Evolutionary conservation across 345 rosid genomes (phyloP), one percentile per base, ranked within the genome.

Genomic region (Citrus hindsii): DNA sequence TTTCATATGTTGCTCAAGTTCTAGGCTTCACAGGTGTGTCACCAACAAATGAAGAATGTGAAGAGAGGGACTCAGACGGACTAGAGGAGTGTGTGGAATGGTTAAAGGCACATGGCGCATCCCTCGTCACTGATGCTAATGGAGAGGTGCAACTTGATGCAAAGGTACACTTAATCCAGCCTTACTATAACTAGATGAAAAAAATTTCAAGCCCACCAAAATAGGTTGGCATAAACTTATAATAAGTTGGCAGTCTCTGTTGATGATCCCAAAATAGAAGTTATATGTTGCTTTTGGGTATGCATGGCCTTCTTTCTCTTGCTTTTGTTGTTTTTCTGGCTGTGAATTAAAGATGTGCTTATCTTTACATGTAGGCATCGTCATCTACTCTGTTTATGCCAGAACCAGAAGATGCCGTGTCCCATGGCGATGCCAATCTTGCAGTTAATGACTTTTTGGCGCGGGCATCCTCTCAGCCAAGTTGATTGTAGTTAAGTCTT

Each of bases 401-500:
- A 30, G 99, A 94, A 67, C 97, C 98, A 10, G 99, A 93, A 81
- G 99, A 92, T 78, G 97, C 98, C 1, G 98, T 96, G 27, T 85
- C 98, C 65, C 99, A 96, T 63, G 99, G 99, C 73, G 99, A 96
- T 77, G 81, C 90, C 46, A 88, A 75, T 83, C 94, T 96, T 42
- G 99, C 95, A 51, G 98, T 96, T 63, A 90, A 94, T 61, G 98
- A 94, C 85, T 96, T 94, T 83, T 79, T 96, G 65, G 84, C 98
- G 7, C 85, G 98, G 67, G 76, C 98, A 27, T 77, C 60, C 8
- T 83, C 77, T 13, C 78, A 81, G 83, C 63, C 46, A 0, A 70
- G 76, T 73, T 65, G 64, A 73, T 59, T 55, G 73, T 58, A 67
- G 32, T 22, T 71, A 74, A 72, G 12, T 42, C 37, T 40, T 24